These are phyloP conservation scores for Penicillium nucicola DNA, from an alignment of 495 filamentous ascomycete genomes.

Conservation along the genomic window DNA sequence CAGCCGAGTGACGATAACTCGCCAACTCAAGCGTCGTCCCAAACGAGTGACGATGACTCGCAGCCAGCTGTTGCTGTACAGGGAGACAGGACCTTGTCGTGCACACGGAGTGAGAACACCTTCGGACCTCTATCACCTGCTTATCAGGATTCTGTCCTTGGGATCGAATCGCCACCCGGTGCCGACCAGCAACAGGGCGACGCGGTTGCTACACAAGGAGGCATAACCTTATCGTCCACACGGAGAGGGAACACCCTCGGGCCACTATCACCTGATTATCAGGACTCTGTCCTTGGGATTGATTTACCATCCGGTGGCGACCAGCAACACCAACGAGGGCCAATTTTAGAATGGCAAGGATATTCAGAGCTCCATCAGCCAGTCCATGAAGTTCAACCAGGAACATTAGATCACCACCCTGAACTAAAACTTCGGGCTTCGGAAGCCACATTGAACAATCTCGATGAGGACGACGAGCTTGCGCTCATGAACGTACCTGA, in stretches of 20 bases:
- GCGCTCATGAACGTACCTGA: conserved; percentile 14
- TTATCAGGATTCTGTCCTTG: not conserved
- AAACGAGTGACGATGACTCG: conserved; percentile 9
- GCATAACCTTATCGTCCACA: conserved; percentile 5
- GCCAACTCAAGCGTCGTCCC: conserved; percentile 2
- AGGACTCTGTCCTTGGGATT: conserved; percentile 1
- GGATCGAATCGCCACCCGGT: conserved; percentile 9
- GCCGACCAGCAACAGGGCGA: conserved; percentile 10
- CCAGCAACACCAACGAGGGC: conserved; percentile 11
- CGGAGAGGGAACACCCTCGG: conserved; percentile 9
- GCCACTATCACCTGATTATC: conserved; percentile 4
- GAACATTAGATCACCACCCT: conserved; percentile 11
- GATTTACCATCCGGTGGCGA: conserved; percentile 8
- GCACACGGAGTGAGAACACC: conserved; percentile 8
- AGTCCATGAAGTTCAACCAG: conserved; percentile 8
- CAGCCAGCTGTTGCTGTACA: conserved; percentile 7
- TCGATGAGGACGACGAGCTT: conserved; percentile 9
- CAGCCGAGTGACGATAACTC: conserved; percentile 4
- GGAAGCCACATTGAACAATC: not conserved
- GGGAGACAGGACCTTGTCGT: conserved; percentile 9
- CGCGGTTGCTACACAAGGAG: conserved; percentile 6
- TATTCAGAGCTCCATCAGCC: conserved; percentile 10
- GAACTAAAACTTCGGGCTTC: conserved; percentile 7
- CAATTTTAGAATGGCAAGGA: conserved; percentile 7
- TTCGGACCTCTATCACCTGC: conserved; percentile 8